These are phyloP conservation scores for Zygoascus flipseniorum DNA, from an alignment of 805 yeast species.

Conservation along the genomic window DNA sequence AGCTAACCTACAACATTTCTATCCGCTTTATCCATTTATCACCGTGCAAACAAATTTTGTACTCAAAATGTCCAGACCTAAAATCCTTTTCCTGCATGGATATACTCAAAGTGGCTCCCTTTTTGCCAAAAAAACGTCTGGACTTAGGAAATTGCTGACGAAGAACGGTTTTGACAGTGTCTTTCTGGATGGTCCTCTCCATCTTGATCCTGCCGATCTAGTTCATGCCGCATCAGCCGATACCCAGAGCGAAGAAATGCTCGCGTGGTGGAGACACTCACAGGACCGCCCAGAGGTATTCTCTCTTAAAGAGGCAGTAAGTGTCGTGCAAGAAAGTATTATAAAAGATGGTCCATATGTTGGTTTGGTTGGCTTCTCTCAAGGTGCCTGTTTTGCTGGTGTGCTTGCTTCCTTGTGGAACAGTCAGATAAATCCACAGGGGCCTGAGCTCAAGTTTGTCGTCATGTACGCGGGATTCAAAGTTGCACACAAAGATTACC, in stretches of 20 bases:
- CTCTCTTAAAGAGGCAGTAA: conserved; percentile 37
- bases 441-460: conserved; percentile 52
- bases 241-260: conserved; percentile 39
- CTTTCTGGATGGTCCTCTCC: conserved; percentile 72
- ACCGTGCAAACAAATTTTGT: neutral
- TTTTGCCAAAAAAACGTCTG: conserved; percentile 84
- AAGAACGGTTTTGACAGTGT: conserved; percentile 59
- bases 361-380: conserved; percentile 87
- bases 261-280: conserved; percentile 66
- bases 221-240: conserved; percentile 46
- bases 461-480: conserved; percentile 62
- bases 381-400: conserved; percentile 86
- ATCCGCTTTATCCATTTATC: too few relatives aligned
- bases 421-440: conserved; percentile 40
- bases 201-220: conserved; percentile 57
- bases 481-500: conserved; percentile 21
- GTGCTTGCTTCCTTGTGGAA: conserved; percentile 54
- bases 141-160: conserved; percentile 68
- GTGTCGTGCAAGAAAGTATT: conserved; percentile 45
- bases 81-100: conserved; percentile 84
- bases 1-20: neutral
- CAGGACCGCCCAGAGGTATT: conserved; percentile 26
- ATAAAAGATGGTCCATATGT: conserved; percentile 70
- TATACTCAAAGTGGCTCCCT: conserved; percentile 61
- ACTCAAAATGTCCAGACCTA: conserved; percentile 16